Conservation (phyloP, 2,329 filamentous ascomycete species). For the Talaromyces sp. region DNA sequence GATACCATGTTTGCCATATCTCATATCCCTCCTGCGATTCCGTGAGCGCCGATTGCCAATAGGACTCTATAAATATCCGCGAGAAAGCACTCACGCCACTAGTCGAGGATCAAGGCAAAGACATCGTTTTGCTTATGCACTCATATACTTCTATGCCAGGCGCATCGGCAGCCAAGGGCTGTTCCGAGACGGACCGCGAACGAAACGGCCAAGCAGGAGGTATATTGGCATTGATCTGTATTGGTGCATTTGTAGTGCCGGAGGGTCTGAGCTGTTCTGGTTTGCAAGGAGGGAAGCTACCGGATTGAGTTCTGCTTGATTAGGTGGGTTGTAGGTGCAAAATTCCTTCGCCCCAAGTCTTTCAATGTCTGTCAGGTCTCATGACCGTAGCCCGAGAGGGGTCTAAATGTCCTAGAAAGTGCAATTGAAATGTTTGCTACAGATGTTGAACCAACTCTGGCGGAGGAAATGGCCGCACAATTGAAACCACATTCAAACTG, state of each 20-base stretch:
- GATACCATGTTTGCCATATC: conserved; percentile 32
- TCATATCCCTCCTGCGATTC: conserved; percentile 28
- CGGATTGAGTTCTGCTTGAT: conserved; percentile 26
- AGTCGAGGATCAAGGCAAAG: conserved; percentile 23
- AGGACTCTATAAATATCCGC: conserved; percentile 35
- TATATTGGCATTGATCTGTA: conserved; percentile 30
- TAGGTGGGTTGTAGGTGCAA: conserved; percentile 20
- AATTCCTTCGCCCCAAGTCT: not conserved
- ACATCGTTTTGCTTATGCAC: conserved; percentile 31
- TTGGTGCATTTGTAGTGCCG: conserved; percentile 38
- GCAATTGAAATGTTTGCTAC: conserved; percentile 7
- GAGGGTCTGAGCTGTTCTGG: conserved; percentile 29
- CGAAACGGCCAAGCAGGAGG: conserved; percentile 29
- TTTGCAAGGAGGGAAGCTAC: conserved; percentile 25
- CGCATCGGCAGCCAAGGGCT: conserved; percentile 27
- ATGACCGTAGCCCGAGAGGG: not conserved
- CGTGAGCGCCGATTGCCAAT: conserved; percentile 26
- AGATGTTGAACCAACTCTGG: conserved; percentile 7
- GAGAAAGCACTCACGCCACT: conserved; percentile 17
- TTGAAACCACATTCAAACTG: conserved; percentile 25
- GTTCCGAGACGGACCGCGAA: conserved; percentile 25
- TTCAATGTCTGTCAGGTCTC: not conserved
- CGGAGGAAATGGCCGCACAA: conserved; percentile 9
- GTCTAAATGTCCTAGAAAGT: not conserved
- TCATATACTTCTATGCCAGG: conserved; percentile 35